Evolutionary conservation across 2,329 filamentous ascomycete species (phyloP).

Genomic region (Botrytis porri): DNA sequence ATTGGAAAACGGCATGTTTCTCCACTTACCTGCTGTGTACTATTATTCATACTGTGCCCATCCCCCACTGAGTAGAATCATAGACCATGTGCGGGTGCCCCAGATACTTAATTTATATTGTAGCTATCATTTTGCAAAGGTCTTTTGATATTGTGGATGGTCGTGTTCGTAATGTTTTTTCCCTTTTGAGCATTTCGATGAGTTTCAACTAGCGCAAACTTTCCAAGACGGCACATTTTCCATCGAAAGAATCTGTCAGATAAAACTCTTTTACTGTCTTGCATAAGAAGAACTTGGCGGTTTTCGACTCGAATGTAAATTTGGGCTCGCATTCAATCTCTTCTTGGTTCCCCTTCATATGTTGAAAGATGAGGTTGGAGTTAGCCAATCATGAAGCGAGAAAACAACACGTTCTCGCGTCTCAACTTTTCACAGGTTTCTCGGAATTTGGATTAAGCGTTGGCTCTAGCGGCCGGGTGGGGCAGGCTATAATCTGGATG

Average conservation of each 20-base stretch:
- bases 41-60: neutral
- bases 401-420: constrained; percentile 9
- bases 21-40: neutral
- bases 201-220: neutral
- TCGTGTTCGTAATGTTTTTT: neutral
- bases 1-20: neutral
- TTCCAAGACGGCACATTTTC: constrained; percentile 5
- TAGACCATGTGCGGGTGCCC: constrained; percentile 3
- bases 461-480: constrained; percentile 8
- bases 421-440: constrained; percentile 1
- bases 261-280: neutral
- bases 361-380: constrained; percentile 1
- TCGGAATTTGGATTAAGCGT: neutral
- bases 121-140: neutral
- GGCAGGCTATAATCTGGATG: neutral
- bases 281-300: neutral
- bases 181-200: neutral
- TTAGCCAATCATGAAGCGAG: neutral
- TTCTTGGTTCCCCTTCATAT: neutral
- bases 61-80: neutral
- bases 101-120: neutral
- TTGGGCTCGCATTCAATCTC: neutral
- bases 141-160: neutral
- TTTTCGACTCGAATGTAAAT: neutral
- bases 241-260: neutral